Evolutionary conservation across 768 basidiomycete genomes (phyloP).

Genomic region (Pleurotus salmoneostramineus): DNA sequence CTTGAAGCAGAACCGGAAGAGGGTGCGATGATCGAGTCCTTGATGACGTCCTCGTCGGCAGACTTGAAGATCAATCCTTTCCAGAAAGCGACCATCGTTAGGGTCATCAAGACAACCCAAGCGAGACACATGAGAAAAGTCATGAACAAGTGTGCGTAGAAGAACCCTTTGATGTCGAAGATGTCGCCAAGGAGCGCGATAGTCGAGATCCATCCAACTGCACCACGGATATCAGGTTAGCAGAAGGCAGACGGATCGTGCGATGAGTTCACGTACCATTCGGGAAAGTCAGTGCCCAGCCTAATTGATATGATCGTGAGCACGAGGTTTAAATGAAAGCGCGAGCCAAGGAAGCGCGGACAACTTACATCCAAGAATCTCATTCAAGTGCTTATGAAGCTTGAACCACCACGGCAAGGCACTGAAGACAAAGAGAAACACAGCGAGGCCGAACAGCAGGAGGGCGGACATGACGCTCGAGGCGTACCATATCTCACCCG

Average conservation of each 20-base stretch:
- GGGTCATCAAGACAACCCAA: constrained; percentile 36
- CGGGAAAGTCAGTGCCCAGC: constrained; percentile 44
- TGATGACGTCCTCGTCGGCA: constrained; percentile 37
- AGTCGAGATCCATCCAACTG: constrained; percentile 42
- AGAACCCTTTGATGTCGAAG: constrained; percentile 35
- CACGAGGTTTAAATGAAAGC: neutral
- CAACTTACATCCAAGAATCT: constrained; percentile 40
- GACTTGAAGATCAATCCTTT: constrained; percentile 41
- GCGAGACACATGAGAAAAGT: constrained; percentile 32
- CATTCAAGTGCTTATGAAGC: constrained; percentile 38
- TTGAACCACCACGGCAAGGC: constrained; percentile 46
- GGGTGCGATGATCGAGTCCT: constrained; percentile 18
- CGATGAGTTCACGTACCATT: constrained; percentile 24
- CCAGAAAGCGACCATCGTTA: constrained; percentile 37
- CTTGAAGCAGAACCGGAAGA: neutral
- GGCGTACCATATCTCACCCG: constrained; percentile 44
- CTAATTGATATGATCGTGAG: constrained; percentile 15
- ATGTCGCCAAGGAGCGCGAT: constrained; percentile 37
- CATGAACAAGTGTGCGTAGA: constrained; percentile 34
- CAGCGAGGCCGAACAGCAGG: constrained; percentile 41
- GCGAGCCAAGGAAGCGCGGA: neutral
- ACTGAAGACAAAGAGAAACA: constrained; percentile 44
- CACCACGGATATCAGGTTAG: neutral
- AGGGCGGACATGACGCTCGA: constrained; percentile 31
- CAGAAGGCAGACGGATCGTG: neutral